Conservation (phyloP, 2,329 filamentous ascomycete genomes). For the Colletotrichum sp. region DNA sequence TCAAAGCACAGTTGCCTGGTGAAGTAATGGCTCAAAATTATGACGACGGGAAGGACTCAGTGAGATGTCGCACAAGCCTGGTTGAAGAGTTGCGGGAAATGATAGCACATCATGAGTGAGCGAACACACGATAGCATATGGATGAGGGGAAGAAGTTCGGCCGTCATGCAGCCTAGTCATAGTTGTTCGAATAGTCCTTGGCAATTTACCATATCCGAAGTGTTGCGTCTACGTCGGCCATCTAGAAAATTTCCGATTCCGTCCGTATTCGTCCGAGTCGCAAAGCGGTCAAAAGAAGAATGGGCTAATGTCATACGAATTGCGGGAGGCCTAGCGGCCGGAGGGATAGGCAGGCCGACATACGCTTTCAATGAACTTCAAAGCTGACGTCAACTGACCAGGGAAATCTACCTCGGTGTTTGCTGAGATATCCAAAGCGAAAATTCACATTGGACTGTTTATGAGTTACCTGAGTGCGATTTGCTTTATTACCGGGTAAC, state of each 20-base stretch:
- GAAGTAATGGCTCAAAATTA: conserved; percentile 28
- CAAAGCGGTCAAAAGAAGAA: not conserved
- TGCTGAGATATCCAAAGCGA: too few species aligned
- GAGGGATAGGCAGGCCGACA: not conserved
- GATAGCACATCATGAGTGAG: not conserved
- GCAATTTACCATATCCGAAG: not conserved
- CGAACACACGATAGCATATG: not conserved
- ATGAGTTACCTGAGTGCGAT: too few species aligned
- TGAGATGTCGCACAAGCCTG: conserved; percentile 26
- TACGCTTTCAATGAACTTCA: not conserved
- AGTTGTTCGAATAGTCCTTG: fast-evolving
- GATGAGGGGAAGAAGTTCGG: too few species aligned
- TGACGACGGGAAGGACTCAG: conserved; percentile 23
- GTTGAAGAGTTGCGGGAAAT: conserved; percentile 23
- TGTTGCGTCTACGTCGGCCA: fast-evolving
- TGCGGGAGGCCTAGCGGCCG: not conserved
- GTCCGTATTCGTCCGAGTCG: not conserved
- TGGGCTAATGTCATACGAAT: not conserved
- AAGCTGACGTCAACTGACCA: not conserved
- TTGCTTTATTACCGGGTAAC: too few species aligned
- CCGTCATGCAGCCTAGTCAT: not conserved
- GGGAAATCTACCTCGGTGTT: not conserved
- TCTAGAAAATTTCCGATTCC: not conserved
- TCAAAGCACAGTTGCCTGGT: conserved; percentile 22
- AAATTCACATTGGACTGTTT: too few species aligned